Evolutionary conservation across 306 rosid species (phyloP).

Genomic region (Lotus japonicus): DNA sequence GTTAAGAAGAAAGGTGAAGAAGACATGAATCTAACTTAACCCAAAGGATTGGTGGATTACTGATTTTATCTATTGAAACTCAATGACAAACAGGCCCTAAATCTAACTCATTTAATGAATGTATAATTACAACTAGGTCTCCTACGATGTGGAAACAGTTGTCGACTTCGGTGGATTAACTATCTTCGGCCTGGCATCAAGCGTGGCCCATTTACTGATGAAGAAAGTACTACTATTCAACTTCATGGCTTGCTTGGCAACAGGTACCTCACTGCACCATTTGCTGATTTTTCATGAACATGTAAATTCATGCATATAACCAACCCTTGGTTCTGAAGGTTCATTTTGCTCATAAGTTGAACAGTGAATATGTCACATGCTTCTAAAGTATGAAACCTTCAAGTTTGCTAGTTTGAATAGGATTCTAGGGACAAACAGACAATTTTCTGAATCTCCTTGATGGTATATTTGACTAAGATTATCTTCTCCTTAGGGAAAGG

Average conservation of each 20-base stretch:
- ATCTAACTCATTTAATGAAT: not conserved
- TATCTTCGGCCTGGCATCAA: constrained; percentile 57
- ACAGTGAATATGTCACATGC: not conserved
- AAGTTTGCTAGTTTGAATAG: constrained; percentile 15
- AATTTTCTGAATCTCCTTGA: constrained; percentile 24
- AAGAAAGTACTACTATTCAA: constrained; percentile 37
- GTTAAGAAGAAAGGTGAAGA: not conserved
- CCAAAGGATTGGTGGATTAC: no score
- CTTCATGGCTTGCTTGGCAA: constrained; percentile 53
- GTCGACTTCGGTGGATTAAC: constrained; percentile 56
- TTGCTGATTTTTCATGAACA: constrained; percentile 11
- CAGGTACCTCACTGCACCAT: constrained; percentile 25
- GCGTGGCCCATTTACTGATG: constrained; percentile 46
- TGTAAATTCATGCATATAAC: no score
- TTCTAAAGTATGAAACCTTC: not conserved
- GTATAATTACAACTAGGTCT: constrained; percentile 29
- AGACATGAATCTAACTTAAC: no score
- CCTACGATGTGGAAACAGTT: constrained; percentile 50
- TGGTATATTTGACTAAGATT: constrained; percentile 19
- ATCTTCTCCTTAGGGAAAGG: constrained; percentile 11
- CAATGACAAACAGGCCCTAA: no score
- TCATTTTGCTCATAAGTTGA: not conserved
- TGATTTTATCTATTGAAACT: no score
- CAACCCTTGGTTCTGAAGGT: not conserved
- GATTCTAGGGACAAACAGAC: constrained; percentile 32